These are phyloP conservation scores for Asterella californica DNA, from an alignment of 225 moss, liverwort and hornwort genomes.

Conservation along the genomic window DNA sequence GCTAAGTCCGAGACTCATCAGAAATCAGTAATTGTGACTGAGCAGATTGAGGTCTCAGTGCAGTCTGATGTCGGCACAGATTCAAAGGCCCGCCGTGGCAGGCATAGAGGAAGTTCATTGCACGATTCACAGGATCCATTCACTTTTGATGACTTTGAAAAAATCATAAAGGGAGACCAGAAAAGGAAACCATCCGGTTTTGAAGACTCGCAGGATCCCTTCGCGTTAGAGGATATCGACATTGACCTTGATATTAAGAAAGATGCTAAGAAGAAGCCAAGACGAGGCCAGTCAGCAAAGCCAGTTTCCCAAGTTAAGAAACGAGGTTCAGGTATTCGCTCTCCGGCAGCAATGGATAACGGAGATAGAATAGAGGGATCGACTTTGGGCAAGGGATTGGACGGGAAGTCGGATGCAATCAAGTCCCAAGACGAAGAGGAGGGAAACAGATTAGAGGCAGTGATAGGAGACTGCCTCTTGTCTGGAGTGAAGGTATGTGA, in stretches of 20 bases:
- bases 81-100: constrained; percentile 2
- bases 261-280: constrained; percentile 53
- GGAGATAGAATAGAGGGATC: constrained; percentile 6
- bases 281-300: constrained; percentile 50
- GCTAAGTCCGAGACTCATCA: not conserved
- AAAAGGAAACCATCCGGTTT: constrained; percentile 46
- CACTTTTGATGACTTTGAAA: constrained; percentile 59
- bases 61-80: constrained; percentile 20
- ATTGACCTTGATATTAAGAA: constrained; percentile 48
- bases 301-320: constrained; percentile 31
- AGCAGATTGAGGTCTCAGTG: constrained; percentile 7
- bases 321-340: constrained; percentile 36
- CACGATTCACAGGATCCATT: constrained; percentile 81
- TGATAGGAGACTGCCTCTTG: constrained; percentile 69
- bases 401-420: constrained; percentile 26
- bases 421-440: constrained; percentile 46
- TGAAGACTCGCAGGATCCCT: constrained; percentile 83
- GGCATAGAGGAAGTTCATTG: constrained; percentile 7
- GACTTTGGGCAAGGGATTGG: constrained; percentile 17
- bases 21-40: not conserved
- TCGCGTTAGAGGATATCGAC: constrained; percentile 76
- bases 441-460: constrained; percentile 53
- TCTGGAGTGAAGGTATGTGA: constrained; percentile 86
- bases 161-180: constrained; percentile 35
- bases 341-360: constrained; percentile 5